A percentile compares a stretch with the other conserved stretches of the same genome.
Evolutionary conservation across 371 early-diverging fungal species (phyloP).

Genomic region (Amoeboaphelidium protococcarum): DNA sequence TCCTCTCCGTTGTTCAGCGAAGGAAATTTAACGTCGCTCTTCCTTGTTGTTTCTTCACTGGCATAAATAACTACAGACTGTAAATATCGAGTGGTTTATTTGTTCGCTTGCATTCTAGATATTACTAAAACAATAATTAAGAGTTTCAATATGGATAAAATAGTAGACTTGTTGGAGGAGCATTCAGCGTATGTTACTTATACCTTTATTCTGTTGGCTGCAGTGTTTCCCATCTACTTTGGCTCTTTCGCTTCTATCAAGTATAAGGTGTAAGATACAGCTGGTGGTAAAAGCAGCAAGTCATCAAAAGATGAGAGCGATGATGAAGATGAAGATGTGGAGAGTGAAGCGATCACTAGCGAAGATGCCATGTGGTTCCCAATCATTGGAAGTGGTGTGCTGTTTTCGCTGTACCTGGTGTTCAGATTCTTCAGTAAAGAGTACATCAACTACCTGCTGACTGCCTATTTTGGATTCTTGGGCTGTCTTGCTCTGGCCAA

Average conservation of each 20-base stretch:
- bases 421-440: conserved; percentile 57
- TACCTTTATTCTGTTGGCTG: conserved; percentile 6
- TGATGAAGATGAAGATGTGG: conserved; percentile 20
- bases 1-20: too few relatives aligned
- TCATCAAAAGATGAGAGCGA: conserved; percentile 11
- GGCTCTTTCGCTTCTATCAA: conserved; percentile 52
- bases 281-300: too few relatives aligned
- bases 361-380: conserved; percentile 85
- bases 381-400: conserved; percentile 51
- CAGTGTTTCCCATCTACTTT: conserved; percentile 54
- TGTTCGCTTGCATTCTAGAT: too few relatives aligned
- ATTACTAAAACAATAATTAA: too few relatives aligned
- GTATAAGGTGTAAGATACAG: conserved; percentile 15
- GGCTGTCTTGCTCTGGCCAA: conserved; percentile 50
- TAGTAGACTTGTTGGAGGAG: too few relatives aligned
- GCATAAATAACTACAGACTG: too few relatives aligned
- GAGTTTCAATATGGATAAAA: too few relatives aligned
- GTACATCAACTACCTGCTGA: conserved; percentile 54
- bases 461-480: conserved; percentile 58
- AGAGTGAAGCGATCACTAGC: conserved; percentile 45
- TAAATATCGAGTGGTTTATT: too few relatives aligned
- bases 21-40: too few relatives aligned
- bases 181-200: background rate
- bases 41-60: too few relatives aligned
- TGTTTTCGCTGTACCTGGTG: conserved; percentile 58